A percentile compares a stretch with the other conserved stretches of the same genome.
phyloP scores from a whole-genome alignment of 169 alveolate species.

The Nephromyces sp. region DNA sequence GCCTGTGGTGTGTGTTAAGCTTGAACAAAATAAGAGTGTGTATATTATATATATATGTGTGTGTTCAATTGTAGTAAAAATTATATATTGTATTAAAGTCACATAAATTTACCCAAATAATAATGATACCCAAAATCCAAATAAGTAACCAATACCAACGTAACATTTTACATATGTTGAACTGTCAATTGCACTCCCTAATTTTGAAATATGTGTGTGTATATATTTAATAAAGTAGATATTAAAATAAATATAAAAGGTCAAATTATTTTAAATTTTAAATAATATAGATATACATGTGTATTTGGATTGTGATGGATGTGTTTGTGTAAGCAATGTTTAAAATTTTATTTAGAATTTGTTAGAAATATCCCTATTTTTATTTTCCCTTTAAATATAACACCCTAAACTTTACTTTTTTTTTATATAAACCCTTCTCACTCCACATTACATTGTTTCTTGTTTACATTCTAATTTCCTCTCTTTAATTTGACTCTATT shows the following conservation, averaged over 20 bases:
- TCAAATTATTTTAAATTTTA: neutral
- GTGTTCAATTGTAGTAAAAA: neutral
- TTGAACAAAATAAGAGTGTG: neutral
- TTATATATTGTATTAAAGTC: neutral
- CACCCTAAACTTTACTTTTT: no score
- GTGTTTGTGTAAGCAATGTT: neutral
- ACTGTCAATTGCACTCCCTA: slow-evolving; percentile 48
- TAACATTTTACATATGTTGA: slow-evolving; percentile 32
- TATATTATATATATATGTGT: neutral
- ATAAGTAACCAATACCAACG: slow-evolving; percentile 49
- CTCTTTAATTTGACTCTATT: no score
- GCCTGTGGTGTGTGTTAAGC: no score
- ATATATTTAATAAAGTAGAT: neutral
- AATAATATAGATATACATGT: neutral
- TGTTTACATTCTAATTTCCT: no score
- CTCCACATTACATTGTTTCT: no score
- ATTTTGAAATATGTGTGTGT: neutral
- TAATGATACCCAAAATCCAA: slow-evolving; percentile 43
- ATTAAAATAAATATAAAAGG: neutral
- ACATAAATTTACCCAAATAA: slow-evolving; percentile 28
- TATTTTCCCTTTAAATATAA: no score
- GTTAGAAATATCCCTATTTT: no score
- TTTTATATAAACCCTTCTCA: no score
- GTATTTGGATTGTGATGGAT: neutral
- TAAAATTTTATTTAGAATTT: no score